phyloP scores from a whole-genome alignment of 345 rosid species.

The Pugionium dolabratum region DNA sequence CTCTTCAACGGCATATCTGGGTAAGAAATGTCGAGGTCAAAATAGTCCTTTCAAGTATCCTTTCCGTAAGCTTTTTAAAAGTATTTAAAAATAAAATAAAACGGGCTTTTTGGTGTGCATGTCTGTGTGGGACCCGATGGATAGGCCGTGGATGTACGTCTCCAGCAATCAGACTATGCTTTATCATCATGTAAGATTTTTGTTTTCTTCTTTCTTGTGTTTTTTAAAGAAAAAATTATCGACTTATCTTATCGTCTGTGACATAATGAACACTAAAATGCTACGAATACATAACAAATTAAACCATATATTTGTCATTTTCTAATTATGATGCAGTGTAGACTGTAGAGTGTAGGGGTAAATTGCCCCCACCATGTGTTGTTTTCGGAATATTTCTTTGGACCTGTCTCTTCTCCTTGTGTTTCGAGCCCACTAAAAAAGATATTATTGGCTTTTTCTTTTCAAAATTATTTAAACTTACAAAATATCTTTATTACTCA shows the following conservation, averaged over 20 bases:
- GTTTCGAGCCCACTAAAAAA: slow-evolving; percentile 16
- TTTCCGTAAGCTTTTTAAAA: background rate
- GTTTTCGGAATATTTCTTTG: slow-evolving; percentile 27
- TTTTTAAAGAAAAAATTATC: background rate
- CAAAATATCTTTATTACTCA: too few species aligned
- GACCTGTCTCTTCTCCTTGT: slow-evolving; percentile 21
- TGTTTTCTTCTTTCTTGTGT: slow-evolving; percentile 7
- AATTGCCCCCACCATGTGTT: slow-evolving; percentile 37
- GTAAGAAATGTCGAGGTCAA: slow-evolving; percentile 42
- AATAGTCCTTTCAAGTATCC: background rate
- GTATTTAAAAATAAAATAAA: background rate
- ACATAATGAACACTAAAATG: slow-evolving; percentile 10
- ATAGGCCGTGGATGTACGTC: slow-evolving; percentile 43
- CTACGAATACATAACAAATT: background rate
- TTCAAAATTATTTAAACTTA: too few species aligned
- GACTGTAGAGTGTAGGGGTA: slow-evolving; percentile 3
- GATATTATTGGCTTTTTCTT: too few species aligned
- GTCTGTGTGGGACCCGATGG: slow-evolving; percentile 16
- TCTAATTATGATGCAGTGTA: background rate
- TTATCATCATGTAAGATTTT: slow-evolving; percentile 27
- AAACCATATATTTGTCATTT: slow-evolving; percentile 21
- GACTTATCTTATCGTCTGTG: slow-evolving; percentile 21
- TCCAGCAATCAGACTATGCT: slow-evolving; percentile 37
- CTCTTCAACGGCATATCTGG: slow-evolving; percentile 50
- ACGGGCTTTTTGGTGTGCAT: background rate